Evolutionary conservation across 805 yeast genomes (phyloP).

Genomic region (Metschnikowia drakensbergensis): DNA sequence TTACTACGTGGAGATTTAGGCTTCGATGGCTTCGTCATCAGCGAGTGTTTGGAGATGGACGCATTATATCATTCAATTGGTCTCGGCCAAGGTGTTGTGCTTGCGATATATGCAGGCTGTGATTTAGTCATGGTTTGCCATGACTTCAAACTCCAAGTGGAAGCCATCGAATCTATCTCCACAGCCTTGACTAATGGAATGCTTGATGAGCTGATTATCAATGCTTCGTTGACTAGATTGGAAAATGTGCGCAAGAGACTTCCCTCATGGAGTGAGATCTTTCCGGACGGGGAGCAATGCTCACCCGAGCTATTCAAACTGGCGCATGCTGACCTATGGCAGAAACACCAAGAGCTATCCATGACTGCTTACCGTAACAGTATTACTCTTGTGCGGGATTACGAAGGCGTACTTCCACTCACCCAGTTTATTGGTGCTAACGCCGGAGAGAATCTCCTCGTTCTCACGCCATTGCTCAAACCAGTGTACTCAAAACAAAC

Average conservation of each 20-base stretch:
- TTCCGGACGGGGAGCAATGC: constrained; percentile 32
- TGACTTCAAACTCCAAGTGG: constrained; percentile 49
- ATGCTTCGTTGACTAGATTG: constrained; percentile 41
- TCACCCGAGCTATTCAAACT: constrained; percentile 24
- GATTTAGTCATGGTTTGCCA: constrained; percentile 62
- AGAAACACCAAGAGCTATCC: constrained; percentile 41
- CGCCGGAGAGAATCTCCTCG: constrained; percentile 27
- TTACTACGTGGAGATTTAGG: constrained; percentile 48
- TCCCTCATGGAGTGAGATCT: constrained; percentile 44
- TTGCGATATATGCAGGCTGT: constrained; percentile 62
- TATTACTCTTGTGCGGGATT: constrained; percentile 53
- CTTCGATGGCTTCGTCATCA: constrained; percentile 54
- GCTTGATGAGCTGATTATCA: constrained; percentile 41
- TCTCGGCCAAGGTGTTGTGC: constrained; percentile 60
- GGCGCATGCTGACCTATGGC: constrained; percentile 32
- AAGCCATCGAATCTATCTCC: constrained; percentile 45
- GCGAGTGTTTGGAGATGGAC: constrained; percentile 63
- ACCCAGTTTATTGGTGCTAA: constrained; percentile 32
- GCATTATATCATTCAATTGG: constrained; percentile 61
- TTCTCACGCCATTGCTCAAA: constrained; percentile 37
- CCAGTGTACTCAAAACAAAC: constrained; percentile 29
- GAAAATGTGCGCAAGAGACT: constrained; percentile 39
- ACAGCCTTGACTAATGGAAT: constrained; percentile 39
- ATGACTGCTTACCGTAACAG: constrained; percentile 47
- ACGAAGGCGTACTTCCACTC: constrained; percentile 47